phyloP scores from a whole-genome alignment of 2,329 filamentous ascomycete genomes.

The Fusarium abutilonis region DNA sequence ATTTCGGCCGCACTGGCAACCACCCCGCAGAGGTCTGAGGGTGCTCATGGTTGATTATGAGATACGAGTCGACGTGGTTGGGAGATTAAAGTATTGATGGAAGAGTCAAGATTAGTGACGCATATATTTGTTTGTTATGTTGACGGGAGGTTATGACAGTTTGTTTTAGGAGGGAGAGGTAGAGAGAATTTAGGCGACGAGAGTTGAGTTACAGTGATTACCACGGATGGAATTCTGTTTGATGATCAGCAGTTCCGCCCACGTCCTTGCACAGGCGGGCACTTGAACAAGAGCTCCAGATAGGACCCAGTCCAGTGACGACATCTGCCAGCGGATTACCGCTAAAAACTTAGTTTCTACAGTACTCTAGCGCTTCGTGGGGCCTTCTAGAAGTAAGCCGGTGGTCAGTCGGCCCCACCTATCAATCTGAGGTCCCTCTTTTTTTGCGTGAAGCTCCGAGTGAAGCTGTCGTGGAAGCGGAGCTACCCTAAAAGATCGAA shows the following conservation, averaged over 20 bases:
- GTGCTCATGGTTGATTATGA: conserved; percentile 55
- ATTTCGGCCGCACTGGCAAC: conserved; percentile 88
- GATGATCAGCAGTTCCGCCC: conserved; percentile 26
- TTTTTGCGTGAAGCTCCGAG: not conserved
- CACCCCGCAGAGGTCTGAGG: conserved; percentile 71
- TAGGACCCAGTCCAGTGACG: conserved; percentile 36
- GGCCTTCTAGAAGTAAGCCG: conserved; percentile 42
- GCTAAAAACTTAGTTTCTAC: conserved; percentile 37
- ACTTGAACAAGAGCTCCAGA: conserved; percentile 9
- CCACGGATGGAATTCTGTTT: conserved; percentile 25
- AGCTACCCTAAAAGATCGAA: not conserved
- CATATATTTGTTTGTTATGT: not conserved
- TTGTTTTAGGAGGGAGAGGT: not conserved
- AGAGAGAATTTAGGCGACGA: conserved; percentile 13
- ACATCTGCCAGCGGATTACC: conserved; percentile 33
- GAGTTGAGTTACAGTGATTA: conserved; percentile 6
- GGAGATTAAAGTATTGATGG: not conserved
- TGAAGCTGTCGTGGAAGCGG: not conserved
- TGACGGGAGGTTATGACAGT: not conserved
- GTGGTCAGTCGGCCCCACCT: not conserved
- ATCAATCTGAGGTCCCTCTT: conserved; percentile 5
- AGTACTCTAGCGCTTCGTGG: conserved; percentile 37
- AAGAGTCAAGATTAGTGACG: not conserved
- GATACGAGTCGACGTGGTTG: not conserved
- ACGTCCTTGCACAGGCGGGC: conserved; percentile 13